Evolutionary conservation across 169 alveolate genomes (phyloP), one percentile per base, ranked within the genome.

Genomic region (Cryptosporidium sp.): DNA sequence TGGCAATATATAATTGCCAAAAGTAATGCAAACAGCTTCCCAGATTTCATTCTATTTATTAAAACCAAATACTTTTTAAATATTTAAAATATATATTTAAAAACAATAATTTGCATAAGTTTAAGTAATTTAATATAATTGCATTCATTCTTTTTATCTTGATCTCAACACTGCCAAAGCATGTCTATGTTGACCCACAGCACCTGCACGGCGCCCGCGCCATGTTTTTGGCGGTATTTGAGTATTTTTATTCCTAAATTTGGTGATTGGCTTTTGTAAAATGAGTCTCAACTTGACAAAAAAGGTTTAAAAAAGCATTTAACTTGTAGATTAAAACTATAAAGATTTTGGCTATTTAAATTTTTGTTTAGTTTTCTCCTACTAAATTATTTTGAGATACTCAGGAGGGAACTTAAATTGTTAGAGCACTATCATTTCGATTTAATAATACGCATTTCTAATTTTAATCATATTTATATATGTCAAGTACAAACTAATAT

Each of bases 111-210:
- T 9, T 55, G 21, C 29, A 35, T 43, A 6, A 45, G 48, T 55
- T 39, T 48, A 48, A 8, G 2, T 23, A 35, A 23, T 14, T 71
- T 71, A 48, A 4, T 71, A 26, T 16, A 16, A 3, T 0, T 41
- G 31, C 23, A 69, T 69, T 8, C 1, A 69, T 21, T 37, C 16
- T 4, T 31, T 14, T 37, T 16, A 2, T 69, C 73, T 35, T 69
- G 33, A 26, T 31, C 55, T 69, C 37, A 69, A 21, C 45, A 31
- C 18, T 1, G 3, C 51, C 80, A 33, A 14, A 14, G 48, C 85
- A 71, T 71, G 85, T 71, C 85, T 71, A 71, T 71, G 61, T 50
- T 71, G 68, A 71, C 85, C 61, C 85, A 71, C 85, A 50, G 69
- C 85, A 48, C 21, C 85, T 18, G 9, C 29, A 21, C 4, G 50